These are phyloP conservation scores for Talaromyces albobiverticillius DNA, from an alignment of 2,329 filamentous ascomycete species.

Conservation along the genomic window DNA sequence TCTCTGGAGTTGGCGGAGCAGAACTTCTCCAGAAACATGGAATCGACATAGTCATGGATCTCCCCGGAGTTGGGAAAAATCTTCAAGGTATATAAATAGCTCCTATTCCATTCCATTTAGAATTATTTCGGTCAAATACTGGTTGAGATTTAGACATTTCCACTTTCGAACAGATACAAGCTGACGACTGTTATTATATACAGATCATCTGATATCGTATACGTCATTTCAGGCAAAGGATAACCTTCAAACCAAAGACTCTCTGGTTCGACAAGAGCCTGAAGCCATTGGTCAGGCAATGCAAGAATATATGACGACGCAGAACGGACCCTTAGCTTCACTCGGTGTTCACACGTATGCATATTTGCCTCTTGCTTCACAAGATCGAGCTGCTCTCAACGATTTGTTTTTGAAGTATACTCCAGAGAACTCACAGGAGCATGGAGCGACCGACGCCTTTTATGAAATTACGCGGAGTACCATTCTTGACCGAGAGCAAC, in stretches of 20 bases:
- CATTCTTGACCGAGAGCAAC: background rate
- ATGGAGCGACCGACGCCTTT: background rate
- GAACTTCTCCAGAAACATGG: constrained; percentile 32
- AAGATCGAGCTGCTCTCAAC: background rate
- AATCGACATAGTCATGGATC: constrained; percentile 36
- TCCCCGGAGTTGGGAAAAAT: constrained; percentile 39
- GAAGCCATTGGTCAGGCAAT: background rate
- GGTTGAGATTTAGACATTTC: no score
- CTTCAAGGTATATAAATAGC: constrained; percentile 20
- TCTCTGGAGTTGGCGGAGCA: constrained; percentile 43
- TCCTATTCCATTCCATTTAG: background rate
- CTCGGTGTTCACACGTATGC: background rate
- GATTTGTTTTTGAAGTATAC: background rate
- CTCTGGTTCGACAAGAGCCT: background rate
- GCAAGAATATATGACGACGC: background rate
- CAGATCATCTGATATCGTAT: background rate
- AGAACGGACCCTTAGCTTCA: background rate
- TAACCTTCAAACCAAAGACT: background rate
- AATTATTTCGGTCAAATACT: no score
- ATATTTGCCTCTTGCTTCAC: background rate
- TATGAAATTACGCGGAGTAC: background rate
- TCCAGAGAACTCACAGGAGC: background rate
- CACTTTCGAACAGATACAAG: background rate
- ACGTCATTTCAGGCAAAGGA: background rate
- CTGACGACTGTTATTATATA: background rate